phyloP scores from a whole-genome alignment of 768 basidiomycete species.

The Mycena sanguinolenta region DNA sequence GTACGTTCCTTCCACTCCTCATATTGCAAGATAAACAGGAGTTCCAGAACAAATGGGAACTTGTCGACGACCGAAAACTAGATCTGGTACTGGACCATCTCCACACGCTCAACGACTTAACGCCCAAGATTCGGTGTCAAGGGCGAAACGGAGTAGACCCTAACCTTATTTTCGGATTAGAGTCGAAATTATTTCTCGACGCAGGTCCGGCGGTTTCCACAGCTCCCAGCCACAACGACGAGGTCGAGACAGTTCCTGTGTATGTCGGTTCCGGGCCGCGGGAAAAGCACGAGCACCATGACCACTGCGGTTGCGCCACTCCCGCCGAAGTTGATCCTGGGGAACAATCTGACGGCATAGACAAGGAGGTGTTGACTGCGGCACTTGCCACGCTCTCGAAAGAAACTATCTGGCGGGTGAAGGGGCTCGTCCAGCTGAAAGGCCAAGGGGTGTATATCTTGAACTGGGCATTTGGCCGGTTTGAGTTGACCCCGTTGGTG shows the following conservation, averaged over 20 bases:
- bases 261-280: slow-evolving; percentile 54
- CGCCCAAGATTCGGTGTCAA: slow-evolving; percentile 84
- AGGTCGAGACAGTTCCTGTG: slow-evolving; percentile 86
- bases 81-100: slow-evolving; percentile 91
- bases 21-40: not conserved
- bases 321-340: slow-evolving; percentile 3
- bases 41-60: slow-evolving; percentile 90
- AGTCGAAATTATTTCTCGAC: slow-evolving; percentile 79
- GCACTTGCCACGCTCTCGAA: slow-evolving; percentile 71
- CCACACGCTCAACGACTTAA: slow-evolving; percentile 89
- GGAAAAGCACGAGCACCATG: slow-evolving; percentile 40
- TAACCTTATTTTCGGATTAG: slow-evolving; percentile 87
- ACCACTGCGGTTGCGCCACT: slow-evolving; percentile 30
- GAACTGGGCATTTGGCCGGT: slow-evolving; percentile 96
- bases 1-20: slow-evolving; percentile 56
- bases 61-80: slow-evolving; percentile 80
- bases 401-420: slow-evolving; percentile 84
- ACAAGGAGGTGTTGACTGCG: slow-evolving; percentile 53
- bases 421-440: slow-evolving; percentile 81
- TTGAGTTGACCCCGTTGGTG: slow-evolving; percentile 64
- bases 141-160: slow-evolving; percentile 80
- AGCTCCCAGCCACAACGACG: slow-evolving; percentile 72
- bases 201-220: slow-evolving; percentile 30
- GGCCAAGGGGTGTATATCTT: slow-evolving; percentile 65
- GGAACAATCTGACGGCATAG: slow-evolving; percentile 45